These are phyloP conservation scores for Lactarius hatsudake DNA, from an alignment of 768 basidiomycete genomes.

Conservation along the genomic window DNA sequence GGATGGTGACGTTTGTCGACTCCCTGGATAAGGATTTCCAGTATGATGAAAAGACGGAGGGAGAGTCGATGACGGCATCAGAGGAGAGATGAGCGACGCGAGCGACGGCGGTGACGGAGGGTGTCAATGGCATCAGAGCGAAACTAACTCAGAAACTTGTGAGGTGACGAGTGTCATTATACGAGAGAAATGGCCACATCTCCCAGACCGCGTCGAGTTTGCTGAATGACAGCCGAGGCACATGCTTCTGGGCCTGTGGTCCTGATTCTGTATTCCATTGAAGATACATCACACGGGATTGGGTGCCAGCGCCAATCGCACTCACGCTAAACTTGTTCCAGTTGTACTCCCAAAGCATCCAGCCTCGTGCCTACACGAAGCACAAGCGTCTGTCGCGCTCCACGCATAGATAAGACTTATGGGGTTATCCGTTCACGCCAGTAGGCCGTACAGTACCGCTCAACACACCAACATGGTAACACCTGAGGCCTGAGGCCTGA, in stretches of 20 bases:
- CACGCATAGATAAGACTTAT: background rate
- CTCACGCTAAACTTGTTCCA: background rate
- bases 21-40: conserved; percentile 36
- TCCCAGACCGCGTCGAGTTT: background rate
- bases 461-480: too few species aligned
- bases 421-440: background rate
- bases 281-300: background rate
- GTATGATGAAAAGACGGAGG: conserved; percentile 44
- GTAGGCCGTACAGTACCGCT: background rate
- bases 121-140: conserved; percentile 19
- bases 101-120: conserved; percentile 45
- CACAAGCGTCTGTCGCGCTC: background rate
- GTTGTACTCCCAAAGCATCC: too few species aligned
- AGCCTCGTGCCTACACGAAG: background rate
- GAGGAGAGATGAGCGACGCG: conserved; percentile 72
- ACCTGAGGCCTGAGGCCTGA: too few species aligned
- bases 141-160: background rate
- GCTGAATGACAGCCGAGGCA: background rate
- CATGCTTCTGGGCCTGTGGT: background rate
- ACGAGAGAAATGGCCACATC: background rate
- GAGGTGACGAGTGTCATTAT: background rate
- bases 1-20: conserved; percentile 42
- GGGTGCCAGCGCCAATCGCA: background rate
- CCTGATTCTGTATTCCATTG: conserved; percentile 7
- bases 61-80: conserved; percentile 57